phyloP scores from a whole-genome alignment of 164 flowering plant species.

The Chloranthus sessilifolius region DNA sequence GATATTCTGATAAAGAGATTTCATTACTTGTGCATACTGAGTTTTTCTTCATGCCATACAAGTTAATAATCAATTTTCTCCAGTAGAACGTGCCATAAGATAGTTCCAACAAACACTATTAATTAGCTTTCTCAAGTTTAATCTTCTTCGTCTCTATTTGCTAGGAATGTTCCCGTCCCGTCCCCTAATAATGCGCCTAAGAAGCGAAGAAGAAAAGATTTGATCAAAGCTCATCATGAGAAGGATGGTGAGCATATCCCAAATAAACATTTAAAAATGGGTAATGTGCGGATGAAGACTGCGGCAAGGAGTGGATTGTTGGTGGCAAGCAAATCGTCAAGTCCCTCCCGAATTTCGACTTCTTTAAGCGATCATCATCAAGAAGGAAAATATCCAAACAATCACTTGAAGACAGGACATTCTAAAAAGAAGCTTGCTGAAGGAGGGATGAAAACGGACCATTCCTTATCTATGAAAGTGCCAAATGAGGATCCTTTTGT shows the following conservation, averaged over 20 bases:
- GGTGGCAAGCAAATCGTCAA: conserved; percentile 28
- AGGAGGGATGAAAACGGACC: conserved; percentile 23
- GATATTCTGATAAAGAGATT: too few relatives aligned
- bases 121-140: not conserved
- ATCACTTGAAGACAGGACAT: conserved; percentile 23
- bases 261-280: conserved; percentile 48
- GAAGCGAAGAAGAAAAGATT: conserved; percentile 81
- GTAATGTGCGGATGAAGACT: conserved; percentile 32
- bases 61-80: too few relatives aligned
- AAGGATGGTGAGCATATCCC: conserved; percentile 34
- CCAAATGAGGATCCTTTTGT: conserved; percentile 32
- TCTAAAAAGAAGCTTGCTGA: conserved; percentile 51
- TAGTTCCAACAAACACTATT: too few relatives aligned
- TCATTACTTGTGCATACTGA: too few relatives aligned
- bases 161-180: conserved; percentile 46
- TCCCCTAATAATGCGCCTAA: conserved; percentile 57
- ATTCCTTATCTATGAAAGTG: conserved; percentile 27
- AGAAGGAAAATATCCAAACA: conserved; percentile 30
- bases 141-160: conserved; percentile 3
- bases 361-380: conserved; percentile 26
- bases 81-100: too few relatives aligned
- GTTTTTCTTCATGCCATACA: too few relatives aligned
- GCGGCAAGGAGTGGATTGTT: conserved; percentile 35
- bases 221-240: conserved; percentile 32
- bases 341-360: conserved; percentile 27